Evolutionary conservation across 208 protist species (phyloP).

Genomic region (Leishmania lainsoni): DNA sequence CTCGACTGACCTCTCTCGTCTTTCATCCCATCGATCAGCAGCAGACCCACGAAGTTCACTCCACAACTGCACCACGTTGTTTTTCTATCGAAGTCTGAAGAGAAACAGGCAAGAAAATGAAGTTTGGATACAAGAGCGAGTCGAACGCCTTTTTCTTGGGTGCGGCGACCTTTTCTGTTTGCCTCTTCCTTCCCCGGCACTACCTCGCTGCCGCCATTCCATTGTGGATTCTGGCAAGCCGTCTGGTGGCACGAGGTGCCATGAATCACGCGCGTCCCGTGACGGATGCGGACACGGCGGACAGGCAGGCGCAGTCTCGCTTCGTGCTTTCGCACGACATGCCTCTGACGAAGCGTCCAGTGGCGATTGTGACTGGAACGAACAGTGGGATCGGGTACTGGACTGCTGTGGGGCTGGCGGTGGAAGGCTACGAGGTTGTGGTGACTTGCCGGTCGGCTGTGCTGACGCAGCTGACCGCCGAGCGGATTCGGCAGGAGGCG

Average conservation of each 20-base stretch:
- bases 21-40: not conserved
- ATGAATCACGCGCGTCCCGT: constrained; percentile 47
- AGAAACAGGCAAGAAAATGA: constrained; percentile 21
- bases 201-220: constrained; percentile 14
- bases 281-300: constrained; percentile 24
- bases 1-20: not conserved
- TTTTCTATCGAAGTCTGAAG: not conserved
- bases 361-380: constrained; percentile 90
- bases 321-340: constrained; percentile 62
- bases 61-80: not conserved
- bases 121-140: constrained; percentile 77
- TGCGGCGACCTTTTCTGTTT: not conserved
- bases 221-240: constrained; percentile 46
- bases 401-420: constrained; percentile 78
- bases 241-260: constrained; percentile 56
- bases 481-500: constrained; percentile 46
- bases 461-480: constrained; percentile 56
- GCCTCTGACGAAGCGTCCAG: constrained; percentile 54
- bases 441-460: constrained; percentile 72
- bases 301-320: constrained; percentile 12
- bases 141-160: constrained; percentile 24
- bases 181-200: not conserved
- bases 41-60: not conserved
- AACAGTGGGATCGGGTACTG: constrained; percentile 90
- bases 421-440: constrained; percentile 77